Evolutionary conservation across 768 basidiomycete genomes (phyloP), one percentile per base, ranked within the genome.

Genomic region (Collybia mongolica): DNA sequence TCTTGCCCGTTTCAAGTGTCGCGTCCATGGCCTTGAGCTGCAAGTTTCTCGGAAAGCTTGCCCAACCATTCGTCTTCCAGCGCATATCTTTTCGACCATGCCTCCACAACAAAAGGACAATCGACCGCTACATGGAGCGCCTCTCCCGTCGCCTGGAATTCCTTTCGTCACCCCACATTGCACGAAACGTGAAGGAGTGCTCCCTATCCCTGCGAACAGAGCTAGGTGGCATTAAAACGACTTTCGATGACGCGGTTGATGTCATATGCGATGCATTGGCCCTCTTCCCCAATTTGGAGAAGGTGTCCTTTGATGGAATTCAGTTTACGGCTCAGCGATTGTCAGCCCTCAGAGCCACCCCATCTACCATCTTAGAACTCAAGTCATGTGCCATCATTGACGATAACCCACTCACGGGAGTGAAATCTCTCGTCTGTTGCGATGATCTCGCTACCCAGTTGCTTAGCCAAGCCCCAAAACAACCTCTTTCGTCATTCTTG

Each of bases 1-100:
- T 39, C 18, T 19, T 39, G 11, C 19, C 35, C 1, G 22, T 48
- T 15, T 14, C 46, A 6, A 29, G 22, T 15, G 15, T 48, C 17
- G 14, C 5, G 5, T 26, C 46, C 15, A 1, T 48, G 17, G 35
- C 46, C 7, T 39, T 48, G 19, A 48, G 35, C 18, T 48, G 46
- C n/a, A 7, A 39, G 24, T 38, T 23, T 2, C 35, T 48, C 17
- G 23, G 36, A 23, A 18, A 18, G 12, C 15, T 48, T n/a, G 46
- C 46, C 5, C 46, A 48, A 48, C 37, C 46, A 19, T 48, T 48
- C 23, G 22, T 48, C 5, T 48, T 48, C 39, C 18, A 19, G 6
- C 7, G 20, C 6, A 39, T 48, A 15, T 37, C 35, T 2, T 48
- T 48, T 24, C 46, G 39, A 32, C 44, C 44, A 17, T 32, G 32